These are phyloP conservation scores for Bruguiera gymnorhiza DNA, from an alignment of 345 rosid species.

Conservation along the genomic window DNA sequence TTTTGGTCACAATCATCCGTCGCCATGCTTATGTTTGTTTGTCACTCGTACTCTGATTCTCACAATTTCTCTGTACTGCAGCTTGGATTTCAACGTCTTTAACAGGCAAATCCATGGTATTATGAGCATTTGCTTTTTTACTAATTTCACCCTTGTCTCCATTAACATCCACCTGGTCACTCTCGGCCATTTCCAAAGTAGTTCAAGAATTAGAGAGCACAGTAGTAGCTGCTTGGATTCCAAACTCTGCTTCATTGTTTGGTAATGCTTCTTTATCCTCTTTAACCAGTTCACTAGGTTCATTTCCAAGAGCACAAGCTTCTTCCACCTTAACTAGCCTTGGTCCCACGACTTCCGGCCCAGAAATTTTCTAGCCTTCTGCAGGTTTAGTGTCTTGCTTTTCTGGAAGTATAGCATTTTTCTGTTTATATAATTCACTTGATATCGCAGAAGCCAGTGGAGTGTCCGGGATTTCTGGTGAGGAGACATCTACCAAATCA, in stretches of 20 bases:
- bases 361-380: conserved; percentile 19
- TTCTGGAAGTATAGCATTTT: conserved; percentile 23
- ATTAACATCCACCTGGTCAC: conserved; percentile 13
- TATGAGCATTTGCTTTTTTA: conserved; percentile 20
- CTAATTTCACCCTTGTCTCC: conserved; percentile 25
- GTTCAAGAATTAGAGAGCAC: conserved; percentile 22
- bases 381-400: conserved; percentile 31
- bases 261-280: conserved; percentile 26
- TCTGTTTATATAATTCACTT: conserved; percentile 20
- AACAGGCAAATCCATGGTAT: conserved; percentile 13
- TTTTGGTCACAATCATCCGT: conserved; percentile 19
- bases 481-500: conserved; percentile 36
- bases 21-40: conserved; percentile 4
- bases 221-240: conserved; percentile 17
- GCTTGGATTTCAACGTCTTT: conserved; percentile 19
- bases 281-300: conserved; percentile 11
- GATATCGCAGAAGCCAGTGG: conserved; percentile 28
- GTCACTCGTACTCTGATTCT: background rate
- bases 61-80: conserved; percentile 22
- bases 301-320: conserved; percentile 16
- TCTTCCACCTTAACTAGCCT: conserved; percentile 30
- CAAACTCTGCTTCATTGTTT: conserved; percentile 28
- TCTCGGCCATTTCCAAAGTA: conserved; percentile 20
- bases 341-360: conserved; percentile 23
- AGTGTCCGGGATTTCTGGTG: conserved; percentile 25